Evolutionary conservation across 139 green algal genomes (phyloP), one percentile per base, ranked within the genome.

Genomic region (Coccomyxa sp.): DNA sequence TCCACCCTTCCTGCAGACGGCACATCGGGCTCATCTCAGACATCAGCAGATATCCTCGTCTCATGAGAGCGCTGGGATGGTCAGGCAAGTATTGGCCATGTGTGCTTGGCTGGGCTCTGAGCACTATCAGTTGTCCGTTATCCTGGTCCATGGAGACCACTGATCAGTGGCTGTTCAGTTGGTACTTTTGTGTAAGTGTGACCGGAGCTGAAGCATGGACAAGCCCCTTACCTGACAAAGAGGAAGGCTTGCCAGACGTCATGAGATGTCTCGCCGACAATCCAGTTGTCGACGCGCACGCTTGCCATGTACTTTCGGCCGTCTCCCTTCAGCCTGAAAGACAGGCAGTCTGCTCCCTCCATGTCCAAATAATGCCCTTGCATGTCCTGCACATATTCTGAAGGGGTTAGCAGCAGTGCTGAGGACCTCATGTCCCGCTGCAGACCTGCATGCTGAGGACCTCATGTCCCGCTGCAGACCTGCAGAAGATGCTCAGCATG

Each of bases 221-320:
- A 22, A 31, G 50, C 5, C 18, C 22, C 35, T 78, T n/a, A 86
- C 86, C 83, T 83, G 6, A 83, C 82, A 82, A 91, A 85, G 12
- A 91, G 78, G 72, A 90, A 90, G 55, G 88, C 86, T 44, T 91
- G 88, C 86, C 86, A 91, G n/a, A 88, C 80, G 39, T 91, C 88
- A 18, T 89, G 85, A 85, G 2, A 50, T 40, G 37, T 78, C 70
- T 64, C 50, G 35, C 86, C 88, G 1, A 88, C 78, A 5, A 91
- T 54, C 88, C 88, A 91, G 83, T 91, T 91, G 8, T 89, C 86
- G 24, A 81, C 88, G 31, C 86, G 82, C 6, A 91, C 39, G 75
- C 77, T 89, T 68, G 84, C 88, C 75, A 91, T 84, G 82, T 91
- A 91, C 68, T 85, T 85, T 1, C 88, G 78, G 27, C 88, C 88